These are phyloP conservation scores for Sugiyamaella qingdaonensis DNA, from an alignment of 805 yeast genomes.

Conservation along the genomic window DNA sequence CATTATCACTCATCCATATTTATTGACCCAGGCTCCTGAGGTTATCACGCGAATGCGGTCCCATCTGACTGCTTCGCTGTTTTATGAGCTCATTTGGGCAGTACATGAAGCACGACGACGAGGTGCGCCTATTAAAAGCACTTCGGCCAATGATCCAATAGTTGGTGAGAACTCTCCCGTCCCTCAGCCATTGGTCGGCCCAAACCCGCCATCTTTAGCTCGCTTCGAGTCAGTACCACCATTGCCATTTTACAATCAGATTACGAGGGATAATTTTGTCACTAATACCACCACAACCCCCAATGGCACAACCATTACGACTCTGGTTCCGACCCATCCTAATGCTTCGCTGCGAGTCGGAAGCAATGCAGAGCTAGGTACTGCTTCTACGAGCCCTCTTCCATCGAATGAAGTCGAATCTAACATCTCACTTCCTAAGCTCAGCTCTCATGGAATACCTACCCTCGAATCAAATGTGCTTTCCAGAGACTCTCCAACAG, in stretches of 20 bases:
- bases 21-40: conserved; percentile 66
- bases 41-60: conserved; percentile 86
- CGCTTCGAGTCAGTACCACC: conserved; percentile 51
- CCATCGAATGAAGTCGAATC: not conserved
- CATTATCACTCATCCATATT: conserved; percentile 79
- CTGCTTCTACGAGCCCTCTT: not conserved
- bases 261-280: conserved; percentile 81
- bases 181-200: conserved; percentile 23
- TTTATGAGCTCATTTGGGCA: conserved; percentile 90
- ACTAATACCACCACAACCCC: conserved; percentile 85
- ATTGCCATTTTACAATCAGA: conserved; percentile 84
- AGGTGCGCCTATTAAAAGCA: conserved; percentile 22
- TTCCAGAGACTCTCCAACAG: not conserved
- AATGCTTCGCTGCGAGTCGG: conserved; percentile 14
- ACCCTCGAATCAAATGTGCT: not conserved
- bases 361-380: conserved; percentile 1
- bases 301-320: conserved; percentile 87
- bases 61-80: conserved; percentile 84
- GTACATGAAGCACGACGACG: conserved; percentile 90
- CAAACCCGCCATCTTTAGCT: conserved; percentile 21
- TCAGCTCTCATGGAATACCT: not conserved
- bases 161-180: conserved; percentile 4
- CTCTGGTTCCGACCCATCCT: conserved; percentile 62
- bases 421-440: not conserved
- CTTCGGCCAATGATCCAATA: conserved; percentile 12